A percentile compares a stretch with the other conserved stretches of the same genome.
Evolutionary conservation across 371 early-diverging fungal genomes (phyloP).

Genomic region (Dinochytrium kinnereticum): DNA sequence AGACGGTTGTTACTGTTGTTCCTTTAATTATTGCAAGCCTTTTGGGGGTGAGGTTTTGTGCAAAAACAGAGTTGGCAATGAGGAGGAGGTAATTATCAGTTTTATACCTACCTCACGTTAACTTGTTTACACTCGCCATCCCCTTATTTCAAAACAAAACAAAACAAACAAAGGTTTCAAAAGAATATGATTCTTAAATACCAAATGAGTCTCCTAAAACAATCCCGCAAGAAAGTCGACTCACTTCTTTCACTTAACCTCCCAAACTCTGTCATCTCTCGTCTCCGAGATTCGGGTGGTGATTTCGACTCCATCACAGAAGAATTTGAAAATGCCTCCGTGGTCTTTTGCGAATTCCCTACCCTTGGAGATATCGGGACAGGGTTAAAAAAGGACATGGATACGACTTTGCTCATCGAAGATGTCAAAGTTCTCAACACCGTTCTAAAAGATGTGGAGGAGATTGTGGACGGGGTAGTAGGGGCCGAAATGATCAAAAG

Average conservation of each 20-base stretch:
- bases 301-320: not conserved
- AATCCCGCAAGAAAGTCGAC: not conserved
- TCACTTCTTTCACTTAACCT: not conserved
- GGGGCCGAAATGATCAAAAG: not conserved
- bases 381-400: not conserved
- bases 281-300: not conserved
- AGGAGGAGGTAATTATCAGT: too few species aligned
- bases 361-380: not conserved
- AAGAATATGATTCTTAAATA: not conserved
- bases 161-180: too few species aligned
- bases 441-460: not conserved
- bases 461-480: not conserved
- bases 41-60: too few species aligned
- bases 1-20: too few species aligned
- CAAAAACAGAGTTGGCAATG: too few species aligned
- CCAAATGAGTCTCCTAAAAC: not conserved
- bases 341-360: not conserved
- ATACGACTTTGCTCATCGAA: not conserved
- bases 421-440: not conserved
- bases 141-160: too few species aligned
- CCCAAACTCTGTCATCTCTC: not conserved
- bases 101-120: too few species aligned
- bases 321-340: not conserved
- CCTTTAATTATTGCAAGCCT: too few species aligned
- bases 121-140: too few species aligned